phyloP scores from a whole-genome alignment of 305 asterid genomes.

The Fraxinus latifolia region DNA sequence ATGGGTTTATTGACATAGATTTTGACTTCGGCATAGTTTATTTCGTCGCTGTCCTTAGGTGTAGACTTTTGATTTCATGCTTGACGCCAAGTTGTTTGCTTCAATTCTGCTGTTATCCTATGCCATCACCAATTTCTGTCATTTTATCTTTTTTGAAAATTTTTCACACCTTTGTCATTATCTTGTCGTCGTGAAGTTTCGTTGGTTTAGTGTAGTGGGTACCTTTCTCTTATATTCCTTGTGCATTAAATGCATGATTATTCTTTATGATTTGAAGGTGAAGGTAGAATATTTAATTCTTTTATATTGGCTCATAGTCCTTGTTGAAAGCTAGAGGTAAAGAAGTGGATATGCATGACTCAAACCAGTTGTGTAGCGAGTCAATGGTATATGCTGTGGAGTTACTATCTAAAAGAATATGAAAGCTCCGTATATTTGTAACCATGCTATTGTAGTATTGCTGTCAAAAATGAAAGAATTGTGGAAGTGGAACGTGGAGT shows the following conservation, averaged over 20 bases:
- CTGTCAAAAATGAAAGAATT: background rate
- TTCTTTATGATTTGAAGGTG: background rate
- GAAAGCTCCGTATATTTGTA: background rate
- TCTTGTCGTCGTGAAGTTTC: background rate
- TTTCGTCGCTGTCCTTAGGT: background rate
- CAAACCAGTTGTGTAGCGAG: background rate
- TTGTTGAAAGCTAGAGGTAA: background rate
- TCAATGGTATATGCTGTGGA: background rate
- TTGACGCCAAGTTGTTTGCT: background rate
- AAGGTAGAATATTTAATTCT: background rate
- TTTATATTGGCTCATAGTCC: background rate
- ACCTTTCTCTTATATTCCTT: background rate
- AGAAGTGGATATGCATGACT: background rate
- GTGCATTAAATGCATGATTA: background rate
- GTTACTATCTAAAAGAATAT: background rate
- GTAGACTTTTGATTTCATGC: background rate
- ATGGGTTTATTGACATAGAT: background rate
- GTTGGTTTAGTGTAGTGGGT: background rate
- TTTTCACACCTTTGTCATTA: background rate
- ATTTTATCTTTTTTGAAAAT: background rate
- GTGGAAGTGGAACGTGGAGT: background rate
- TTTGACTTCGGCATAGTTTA: background rate
- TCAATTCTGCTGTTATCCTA: background rate
- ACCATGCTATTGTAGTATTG: background rate
- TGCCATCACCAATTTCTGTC: background rate